A percentile compares a stretch with the other conserved stretches of the same genome.
These are phyloP conservation scores for Naumovozyma baii DNA, from an alignment of 805 yeast species.

Conservation along the genomic window DNA sequence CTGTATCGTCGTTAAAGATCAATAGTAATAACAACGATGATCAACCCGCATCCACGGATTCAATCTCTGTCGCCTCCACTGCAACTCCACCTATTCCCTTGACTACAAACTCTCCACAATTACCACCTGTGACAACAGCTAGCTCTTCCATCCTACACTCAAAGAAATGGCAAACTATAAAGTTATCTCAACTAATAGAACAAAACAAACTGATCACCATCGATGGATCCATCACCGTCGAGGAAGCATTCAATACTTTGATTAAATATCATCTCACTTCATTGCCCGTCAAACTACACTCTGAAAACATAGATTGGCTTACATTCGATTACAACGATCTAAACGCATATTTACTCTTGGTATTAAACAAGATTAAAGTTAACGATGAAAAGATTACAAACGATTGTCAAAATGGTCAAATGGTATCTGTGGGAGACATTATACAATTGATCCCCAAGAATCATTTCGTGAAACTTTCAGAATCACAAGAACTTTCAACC, in stretches of 20 bases:
- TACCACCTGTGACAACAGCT: no score
- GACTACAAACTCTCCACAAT: neutral
- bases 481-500: constrained; percentile 52
- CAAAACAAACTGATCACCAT: constrained; percentile 64
- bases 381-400: constrained; percentile 24
- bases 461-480: constrained; percentile 71
- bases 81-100: neutral
- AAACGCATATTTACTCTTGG: constrained; percentile 72
- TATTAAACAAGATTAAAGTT: constrained; percentile 56
- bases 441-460: constrained; percentile 76
- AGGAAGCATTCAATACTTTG: constrained; percentile 75
- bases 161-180: constrained; percentile 60
- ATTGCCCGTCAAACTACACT: constrained; percentile 51
- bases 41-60: neutral
- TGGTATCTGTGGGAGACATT: constrained; percentile 82
- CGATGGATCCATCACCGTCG: constrained; percentile 59
- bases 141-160: constrained; percentile 21
- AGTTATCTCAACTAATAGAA: constrained; percentile 64
- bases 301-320: constrained; percentile 47
- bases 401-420: constrained; percentile 72
- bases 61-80: neutral
- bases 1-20: neutral
- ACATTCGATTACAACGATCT: constrained; percentile 88
- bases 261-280: constrained; percentile 66
- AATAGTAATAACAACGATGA: neutral